Base-by-base conservation (phyloP, 495 filamentous ascomycete genomes). In the Letharia lupina region DNA sequence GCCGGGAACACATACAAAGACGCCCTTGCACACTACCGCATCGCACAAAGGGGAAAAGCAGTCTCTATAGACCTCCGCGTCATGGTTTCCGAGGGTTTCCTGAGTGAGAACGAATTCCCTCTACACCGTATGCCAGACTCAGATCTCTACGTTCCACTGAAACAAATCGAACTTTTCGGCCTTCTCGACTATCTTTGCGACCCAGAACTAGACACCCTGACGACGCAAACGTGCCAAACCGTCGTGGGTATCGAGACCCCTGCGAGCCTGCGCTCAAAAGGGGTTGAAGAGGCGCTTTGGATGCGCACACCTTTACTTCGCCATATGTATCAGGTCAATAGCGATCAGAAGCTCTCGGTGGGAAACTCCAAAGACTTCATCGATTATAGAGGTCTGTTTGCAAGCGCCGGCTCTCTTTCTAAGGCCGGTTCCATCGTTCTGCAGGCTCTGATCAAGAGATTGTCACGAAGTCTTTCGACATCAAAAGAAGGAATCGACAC, bases 1-100 rank as follows among this genome's bases (percentile, higher is more conserved):
- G 83, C 85, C 2, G 84, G 83, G n/a, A 88, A 87, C 70, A 81
- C 82, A 62, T 88, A 84, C 75, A 75, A 71, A 67, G 84, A 82
- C 58, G 74, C 74, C 1, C 76, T 82, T 23, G 71, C 70, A 11
- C 63, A 59, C 28, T 72, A 73, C 61, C 70, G 77, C 12, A 63
- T 52, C 37, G n/a, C 33, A 1, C 66, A 63, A 9, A 71, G 74
- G 15, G 65, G 72, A 10, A 62, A 63, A 13, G 71, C 73, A n/a
- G 61, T 64, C 33, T 52, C 67, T 3, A 47, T 78, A 37, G 64
- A 75, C 62, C 67, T 70, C 40, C 64, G 69, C 39, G 13, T 37
- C 44, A 66, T 69, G 63, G n/a, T 48, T 18, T 48, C 67, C 44
- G 60, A 50, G 20, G 60, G 65, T 3, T 59, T 67, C 23, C 67